Conservation (phyloP, 1,284 basidiomycete species). For the Pascua guehoae region DNA sequence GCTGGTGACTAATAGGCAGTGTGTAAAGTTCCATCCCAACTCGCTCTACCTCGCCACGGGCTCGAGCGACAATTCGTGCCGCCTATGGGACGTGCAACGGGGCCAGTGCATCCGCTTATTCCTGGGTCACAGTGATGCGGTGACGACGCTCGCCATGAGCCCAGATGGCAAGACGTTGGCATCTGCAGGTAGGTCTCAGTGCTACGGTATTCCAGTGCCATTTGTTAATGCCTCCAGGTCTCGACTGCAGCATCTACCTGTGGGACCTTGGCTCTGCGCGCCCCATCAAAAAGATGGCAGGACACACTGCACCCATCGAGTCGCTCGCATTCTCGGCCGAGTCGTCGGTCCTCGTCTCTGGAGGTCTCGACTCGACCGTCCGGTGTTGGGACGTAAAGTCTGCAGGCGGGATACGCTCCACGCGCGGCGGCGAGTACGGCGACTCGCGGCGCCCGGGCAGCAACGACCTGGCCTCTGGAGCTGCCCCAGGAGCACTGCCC, state of each 20-base stretch:
- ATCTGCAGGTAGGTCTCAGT: constrained; percentile 51
- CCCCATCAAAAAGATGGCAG: constrained; percentile 94
- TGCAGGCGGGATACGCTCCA: constrained; percentile 59
- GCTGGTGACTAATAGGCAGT: constrained; percentile 54
- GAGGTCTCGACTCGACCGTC: constrained; percentile 88
- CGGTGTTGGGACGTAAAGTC: constrained; percentile 93
- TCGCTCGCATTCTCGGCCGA: constrained; percentile 89
- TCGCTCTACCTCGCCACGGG: constrained; percentile 96
- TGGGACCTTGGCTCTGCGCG: constrained; percentile 95
- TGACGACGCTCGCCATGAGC: constrained; percentile 84
- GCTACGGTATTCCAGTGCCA: constrained; percentile 34
- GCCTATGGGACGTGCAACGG: constrained; percentile 97
- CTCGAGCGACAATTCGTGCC: constrained; percentile 90
- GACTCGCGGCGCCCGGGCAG: not conserved
- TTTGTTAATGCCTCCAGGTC: constrained; percentile 55
- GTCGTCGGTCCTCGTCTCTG: constrained; percentile 82
- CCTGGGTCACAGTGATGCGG: constrained; percentile 85
- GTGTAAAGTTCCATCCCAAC: constrained; percentile 94
- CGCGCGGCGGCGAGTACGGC: not conserved
- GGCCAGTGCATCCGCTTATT: constrained; percentile 92
- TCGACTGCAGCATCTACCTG: constrained; percentile 87
- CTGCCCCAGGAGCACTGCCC: constrained; percentile 23
- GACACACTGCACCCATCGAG: constrained; percentile 83
- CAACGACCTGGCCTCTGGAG: not conserved
- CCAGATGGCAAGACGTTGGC: constrained; percentile 93